A percentile compares a stretch with the other conserved stretches of the same genome.
Conservation (phyloP, 495 filamentous ascomycete species). For the Xylaria flabelliformis region DNA sequence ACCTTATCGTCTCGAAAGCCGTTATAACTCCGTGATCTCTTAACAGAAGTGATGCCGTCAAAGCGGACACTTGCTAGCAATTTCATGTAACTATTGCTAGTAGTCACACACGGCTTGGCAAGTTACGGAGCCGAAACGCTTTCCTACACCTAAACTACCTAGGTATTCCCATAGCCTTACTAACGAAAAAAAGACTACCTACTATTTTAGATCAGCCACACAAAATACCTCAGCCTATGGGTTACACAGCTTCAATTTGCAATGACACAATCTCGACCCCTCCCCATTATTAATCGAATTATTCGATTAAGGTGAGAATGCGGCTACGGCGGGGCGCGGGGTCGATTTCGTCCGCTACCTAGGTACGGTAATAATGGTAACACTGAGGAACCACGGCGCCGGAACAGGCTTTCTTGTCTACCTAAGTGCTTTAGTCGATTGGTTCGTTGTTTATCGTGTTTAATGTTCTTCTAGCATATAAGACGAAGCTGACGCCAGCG, state of each 20-base stretch:
- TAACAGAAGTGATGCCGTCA: too few species aligned
- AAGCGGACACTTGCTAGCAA: too few species aligned
- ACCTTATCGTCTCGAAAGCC: too few species aligned
- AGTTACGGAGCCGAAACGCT: neutral
- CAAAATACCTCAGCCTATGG: constrained; percentile 4
- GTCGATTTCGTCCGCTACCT: neutral
- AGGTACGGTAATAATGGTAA: neutral
- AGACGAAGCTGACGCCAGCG: neutral
- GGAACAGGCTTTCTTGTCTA: neutral
- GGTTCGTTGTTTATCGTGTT: neutral
- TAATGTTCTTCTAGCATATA: neutral
- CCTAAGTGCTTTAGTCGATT: neutral
- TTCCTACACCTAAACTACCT: neutral
- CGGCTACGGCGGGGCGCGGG: constrained; percentile 4
- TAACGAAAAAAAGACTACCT: neutral
- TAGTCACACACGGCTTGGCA: too few species aligned
- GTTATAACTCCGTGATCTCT: too few species aligned
- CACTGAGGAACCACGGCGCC: neutral
- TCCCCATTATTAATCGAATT: neutral
- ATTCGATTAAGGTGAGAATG: constrained; percentile 2
- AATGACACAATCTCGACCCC: constrained; percentile 2
- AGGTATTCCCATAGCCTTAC: neutral
- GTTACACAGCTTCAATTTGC: neutral
- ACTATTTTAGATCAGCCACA: neutral
- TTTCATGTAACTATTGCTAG: too few species aligned